Conservation (phyloP, 345 rosid species). For the Brassica rapa region DNA sequence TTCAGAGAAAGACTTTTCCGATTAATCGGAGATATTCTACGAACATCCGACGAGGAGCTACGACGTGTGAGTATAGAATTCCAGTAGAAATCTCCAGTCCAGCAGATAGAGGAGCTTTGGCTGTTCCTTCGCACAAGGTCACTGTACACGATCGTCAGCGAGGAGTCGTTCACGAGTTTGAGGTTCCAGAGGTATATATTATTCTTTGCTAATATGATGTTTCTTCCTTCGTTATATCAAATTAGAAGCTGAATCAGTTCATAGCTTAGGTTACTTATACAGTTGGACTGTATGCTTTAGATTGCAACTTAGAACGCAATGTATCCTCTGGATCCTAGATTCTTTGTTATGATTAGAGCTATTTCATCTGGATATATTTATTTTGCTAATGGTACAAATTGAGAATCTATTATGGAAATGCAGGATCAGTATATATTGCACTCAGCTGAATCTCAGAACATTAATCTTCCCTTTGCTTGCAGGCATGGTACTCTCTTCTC, state of each 20-base stretch:
- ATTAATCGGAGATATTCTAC: slow-evolving; percentile 12
- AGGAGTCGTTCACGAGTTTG: slow-evolving; percentile 76
- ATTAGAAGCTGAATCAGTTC: not conserved
- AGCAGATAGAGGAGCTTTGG: slow-evolving; percentile 35
- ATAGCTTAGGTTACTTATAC: not conserved
- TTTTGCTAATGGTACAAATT: too few relatives aligned
- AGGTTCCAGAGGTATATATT: slow-evolving; percentile 74
- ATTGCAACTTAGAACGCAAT: not conserved
- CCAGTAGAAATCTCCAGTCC: slow-evolving; percentile 46
- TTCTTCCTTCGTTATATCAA: not conserved
- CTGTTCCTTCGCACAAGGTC: slow-evolving; percentile 74
- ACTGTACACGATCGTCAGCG: slow-evolving; percentile 83
- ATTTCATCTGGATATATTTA: not conserved
- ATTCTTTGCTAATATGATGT: not conserved
- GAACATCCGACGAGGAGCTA: slow-evolving; percentile 40
- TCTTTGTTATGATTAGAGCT: too few relatives aligned
- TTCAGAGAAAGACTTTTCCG: slow-evolving; percentile 29
- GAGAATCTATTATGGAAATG: not conserved
- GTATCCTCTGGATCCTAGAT: not conserved
- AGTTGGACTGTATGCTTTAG: slow-evolving; percentile 5
- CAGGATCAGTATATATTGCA: slow-evolving; percentile 88
- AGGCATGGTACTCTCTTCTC: slow-evolving; percentile 78
- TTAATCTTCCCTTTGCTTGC: slow-evolving; percentile 88
- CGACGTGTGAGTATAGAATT: slow-evolving; percentile 47
- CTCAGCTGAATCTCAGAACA: not conserved